Base-by-base conservation (phyloP, 2,329 filamentous ascomycete species). In the Boeremia lycopersici region DNA sequence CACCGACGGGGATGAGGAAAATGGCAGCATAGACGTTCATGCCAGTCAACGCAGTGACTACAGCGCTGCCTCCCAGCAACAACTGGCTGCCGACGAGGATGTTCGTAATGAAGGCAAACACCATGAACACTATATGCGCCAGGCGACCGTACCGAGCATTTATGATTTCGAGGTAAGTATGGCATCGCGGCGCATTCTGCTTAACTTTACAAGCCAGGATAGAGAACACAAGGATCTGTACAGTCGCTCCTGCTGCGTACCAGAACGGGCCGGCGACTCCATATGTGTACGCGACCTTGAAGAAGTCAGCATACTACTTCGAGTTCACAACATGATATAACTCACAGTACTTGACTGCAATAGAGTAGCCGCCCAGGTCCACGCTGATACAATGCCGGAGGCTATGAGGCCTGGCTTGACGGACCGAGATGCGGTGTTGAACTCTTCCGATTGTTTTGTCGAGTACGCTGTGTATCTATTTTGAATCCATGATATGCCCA, bases 321-420 rank as follows among this genome's bases (percentile, higher is more conserved):
- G 13, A 3, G 2, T 9, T 13, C 7, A 11, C 1, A 31, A 17
- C n/a, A 13, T 10, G 2, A 23, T 25, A 17, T n/a, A 11, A 36
- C 52, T 36, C 1, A 73, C 67, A 10, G 64, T 70, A 7, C 58
- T 62, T 11, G 61, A 65, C 39, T 70, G 63, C 8, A 70, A 56
- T 9, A 74, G 47, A 10, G 80, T 81, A 6, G 79, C 76, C 15
- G 76, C 75, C 78, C 78, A 81, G 4, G 79, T 81, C 79, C 79
- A 82, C 2, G 79, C 78, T 4, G 75, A 78, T 11, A 81, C 79
- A 48, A 81, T 78, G 4, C 77, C 78, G 6, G 75, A 76, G 4
- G 77, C 77, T 43, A 80, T 79, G 5, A 81, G 73, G 6, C 79
- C 78, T 1, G 79, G 76, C 47, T 77, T 78, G 35, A 79, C 74